These are phyloP conservation scores for Scopulariopsis brevicaulis DNA, from an alignment of 2,329 filamentous ascomycete species.

Conservation along the genomic window DNA sequence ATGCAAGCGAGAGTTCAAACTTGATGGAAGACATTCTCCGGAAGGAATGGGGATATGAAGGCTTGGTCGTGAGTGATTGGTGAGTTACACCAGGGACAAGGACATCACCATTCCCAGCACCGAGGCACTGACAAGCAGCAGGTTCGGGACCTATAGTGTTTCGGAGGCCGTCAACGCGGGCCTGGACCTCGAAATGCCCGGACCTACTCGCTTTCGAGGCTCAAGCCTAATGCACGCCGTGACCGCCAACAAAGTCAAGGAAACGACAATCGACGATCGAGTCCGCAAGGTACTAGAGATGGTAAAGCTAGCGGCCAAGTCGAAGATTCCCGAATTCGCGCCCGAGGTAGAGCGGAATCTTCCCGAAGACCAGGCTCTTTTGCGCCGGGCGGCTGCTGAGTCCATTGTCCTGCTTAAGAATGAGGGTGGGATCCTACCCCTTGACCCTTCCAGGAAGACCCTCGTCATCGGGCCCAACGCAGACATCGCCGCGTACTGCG, in stretches of 20 bases:
- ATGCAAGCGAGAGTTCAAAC: slow-evolving; percentile 26
- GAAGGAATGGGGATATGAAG: slow-evolving; percentile 31
- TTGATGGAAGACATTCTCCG: slow-evolving; percentile 26
- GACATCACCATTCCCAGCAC: not conserved
- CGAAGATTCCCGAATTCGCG: slow-evolving; percentile 42
- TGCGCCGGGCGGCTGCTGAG: slow-evolving; percentile 56
- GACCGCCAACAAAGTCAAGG: slow-evolving; percentile 42
- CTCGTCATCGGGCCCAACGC: slow-evolving; percentile 42
- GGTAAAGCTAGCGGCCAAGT: slow-evolving; percentile 42
- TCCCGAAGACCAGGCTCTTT: slow-evolving; percentile 48
- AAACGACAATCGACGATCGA: slow-evolving; percentile 44
- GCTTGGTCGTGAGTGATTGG: slow-evolving; percentile 36
- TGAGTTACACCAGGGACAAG: not conserved
- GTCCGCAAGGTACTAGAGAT: slow-evolving; percentile 45
- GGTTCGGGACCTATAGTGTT: slow-evolving; percentile 41
- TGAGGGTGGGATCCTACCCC: slow-evolving; percentile 40
- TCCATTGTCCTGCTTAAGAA: slow-evolving; percentile 68
- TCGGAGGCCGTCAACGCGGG: slow-evolving; percentile 37
- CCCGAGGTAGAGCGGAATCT: slow-evolving; percentile 44
- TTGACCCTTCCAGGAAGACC: slow-evolving; percentile 39
- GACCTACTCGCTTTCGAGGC: slow-evolving; percentile 36
- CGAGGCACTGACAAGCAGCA: not conserved
- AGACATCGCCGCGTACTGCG: slow-evolving; percentile 44
- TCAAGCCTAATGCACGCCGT: slow-evolving; percentile 39
- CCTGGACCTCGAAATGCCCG: slow-evolving; percentile 50